These are phyloP conservation scores for Leptomonas seymouri DNA, from an alignment of 208 protist genomes.

Conservation along the genomic window DNA sequence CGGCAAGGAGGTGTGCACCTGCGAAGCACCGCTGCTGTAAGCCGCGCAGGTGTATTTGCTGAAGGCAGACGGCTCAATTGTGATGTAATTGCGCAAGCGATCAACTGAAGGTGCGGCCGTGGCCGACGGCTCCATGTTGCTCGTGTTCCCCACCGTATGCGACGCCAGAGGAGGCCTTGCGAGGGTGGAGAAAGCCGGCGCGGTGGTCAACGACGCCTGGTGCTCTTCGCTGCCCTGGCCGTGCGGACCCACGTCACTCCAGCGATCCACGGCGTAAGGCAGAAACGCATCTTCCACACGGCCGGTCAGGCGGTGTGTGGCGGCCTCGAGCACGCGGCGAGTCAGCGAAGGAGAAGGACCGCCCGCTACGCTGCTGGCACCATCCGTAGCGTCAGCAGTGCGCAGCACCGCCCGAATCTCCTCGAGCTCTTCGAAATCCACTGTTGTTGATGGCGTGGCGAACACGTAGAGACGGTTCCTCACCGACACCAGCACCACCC, in stretches of 20 bases:
- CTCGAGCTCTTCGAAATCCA: conserved; percentile 18
- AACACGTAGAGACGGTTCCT: conserved; percentile 48
- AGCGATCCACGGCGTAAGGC: not conserved
- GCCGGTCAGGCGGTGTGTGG: conserved; percentile 10
- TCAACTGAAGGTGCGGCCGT: not conserved
- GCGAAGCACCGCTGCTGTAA: not conserved
- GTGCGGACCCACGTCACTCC: not conserved
- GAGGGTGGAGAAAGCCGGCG: not conserved
- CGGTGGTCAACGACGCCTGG: not conserved
- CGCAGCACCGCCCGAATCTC: conserved; percentile 1
- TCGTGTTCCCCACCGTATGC: not conserved
- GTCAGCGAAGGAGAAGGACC: not conserved
- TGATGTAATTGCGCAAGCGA: conserved; percentile 6
- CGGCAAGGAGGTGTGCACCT: conserved; percentile 4
- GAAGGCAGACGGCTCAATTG: conserved; percentile 3
- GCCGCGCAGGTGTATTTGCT: not conserved
- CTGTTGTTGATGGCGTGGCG: conserved; percentile 16
- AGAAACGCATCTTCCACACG: conserved; percentile 19
- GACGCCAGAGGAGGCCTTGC: not conserved
- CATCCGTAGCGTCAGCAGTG: not conserved
- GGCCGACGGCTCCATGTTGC: too few species aligned
- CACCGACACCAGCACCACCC: conserved; percentile 43
- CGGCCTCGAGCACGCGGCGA: not conserved
- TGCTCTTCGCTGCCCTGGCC: not conserved
- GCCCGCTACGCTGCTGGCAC: not conserved